Evolutionary conservation across 1,284 basidiomycete species (phyloP), one percentile per base, ranked within the genome.

Genomic region (Cryptococcus sp.): DNA sequence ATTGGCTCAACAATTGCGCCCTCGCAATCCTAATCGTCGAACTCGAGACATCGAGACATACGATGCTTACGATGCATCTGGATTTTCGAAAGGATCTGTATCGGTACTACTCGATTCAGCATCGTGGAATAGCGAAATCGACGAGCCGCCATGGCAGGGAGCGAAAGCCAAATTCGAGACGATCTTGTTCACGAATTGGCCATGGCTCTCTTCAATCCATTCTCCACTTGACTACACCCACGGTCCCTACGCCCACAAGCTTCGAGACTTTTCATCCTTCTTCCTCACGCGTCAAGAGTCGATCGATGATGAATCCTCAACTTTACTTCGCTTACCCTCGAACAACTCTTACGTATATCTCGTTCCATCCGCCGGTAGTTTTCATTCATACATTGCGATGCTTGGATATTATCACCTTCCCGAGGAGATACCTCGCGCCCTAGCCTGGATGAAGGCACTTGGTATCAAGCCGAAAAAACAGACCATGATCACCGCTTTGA

Each of bases 381-480:
- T 84, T 66, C 77, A 81, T 23, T 66, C 82, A 7, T 86, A 87
- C 64, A 78, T 91, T 44, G 68, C 78, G 28, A 77, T 91, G 1
- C 78, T 88, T 11, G 83, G 82, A 0, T 69, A 81, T 3, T 78
- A 79, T 40, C 67, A 71, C 1, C 77, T 77, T 1, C 75, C 80
- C 2, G 67, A 73, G 0, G 83, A 87, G 64, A 84, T 91, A 32
- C 83, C 88, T 0, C 76, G 81, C n/a, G 78, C 79, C 2, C 74
- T 93, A 1, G 83, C 81, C 4, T 91, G 88, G 87, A 90, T 90
- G 87, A 79, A 80, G 2, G 76, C 76, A 19, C 63, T 88, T 14
- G 70, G 72, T 0, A 73, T 91, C 13, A 39, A 46, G 22, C 88
- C 88, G 0, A 75, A 74, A 5, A 70, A 66, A 22, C 70, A 77